Base-by-base conservation (phyloP, 2,329 filamentous ascomycete species). In the Dothideomycetes sp. region DNA sequence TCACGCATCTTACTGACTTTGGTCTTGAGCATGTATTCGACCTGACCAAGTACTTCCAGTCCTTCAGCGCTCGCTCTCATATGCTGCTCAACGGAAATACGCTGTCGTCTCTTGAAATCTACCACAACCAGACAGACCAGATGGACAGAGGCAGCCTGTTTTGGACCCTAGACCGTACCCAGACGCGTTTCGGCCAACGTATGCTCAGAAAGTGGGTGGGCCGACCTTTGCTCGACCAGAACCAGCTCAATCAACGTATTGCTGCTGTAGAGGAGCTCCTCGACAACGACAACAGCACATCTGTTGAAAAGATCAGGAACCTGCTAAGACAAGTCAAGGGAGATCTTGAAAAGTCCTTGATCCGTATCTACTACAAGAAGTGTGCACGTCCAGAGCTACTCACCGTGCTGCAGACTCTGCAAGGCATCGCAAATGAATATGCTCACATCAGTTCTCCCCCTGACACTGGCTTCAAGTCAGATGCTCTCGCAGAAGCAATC, bases 41-140 rank as follows among this genome's bases (percentile, higher is more conserved):
- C 53, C 66, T 98, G 32, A 96, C 91, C 2, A 94, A 94, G 52
- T 94, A 96, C 63, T 98, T 98, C 54, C 82, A 94, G 50, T 86
- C 87, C 2, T 98, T 98, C 63, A 94, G 84, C 50, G 85, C 88
- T 5, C 73, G 88, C 29, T 88, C 89, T 11, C 88, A 96, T 55
- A 96, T 98, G 91, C 69, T 96, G 3, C 68, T 98, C 44, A 95
- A 93, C 55, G 91, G 89, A 33, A 98, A 94, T 40, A 95, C 89
- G 0, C 66, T 98, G 29, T 89, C 86, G 36, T 94, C 86, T 52
- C 72, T 98, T 10, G 91, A 98, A 57, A 86, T 98, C 2, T 98
- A 95, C 56, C 83, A 88, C 45, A 98, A 98, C 49, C 79, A 87
- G 52, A 96, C 89, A 0, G 88, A 96, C 54, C 76, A 88, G 52